Conservation (phyloP, 805 yeast species). For the Candida khao-thaluensis region DNA sequence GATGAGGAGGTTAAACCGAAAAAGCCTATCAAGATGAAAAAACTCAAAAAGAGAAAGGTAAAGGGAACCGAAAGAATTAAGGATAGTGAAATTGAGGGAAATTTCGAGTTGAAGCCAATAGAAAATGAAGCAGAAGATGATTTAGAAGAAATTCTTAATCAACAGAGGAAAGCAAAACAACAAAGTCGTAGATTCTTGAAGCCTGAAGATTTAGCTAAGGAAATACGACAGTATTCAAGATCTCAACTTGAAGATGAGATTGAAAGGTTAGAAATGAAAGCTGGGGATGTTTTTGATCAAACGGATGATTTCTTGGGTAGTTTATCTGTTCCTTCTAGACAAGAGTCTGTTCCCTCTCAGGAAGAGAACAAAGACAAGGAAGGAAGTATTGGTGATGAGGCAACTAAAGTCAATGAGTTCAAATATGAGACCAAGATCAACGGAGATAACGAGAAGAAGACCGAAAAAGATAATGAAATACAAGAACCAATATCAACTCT, state of each 20-base stretch:
- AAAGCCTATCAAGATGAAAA: slow-evolving; percentile 38
- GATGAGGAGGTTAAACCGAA: slow-evolving; percentile 10
- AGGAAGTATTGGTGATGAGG: neutral
- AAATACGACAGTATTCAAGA: slow-evolving; percentile 27
- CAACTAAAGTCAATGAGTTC: neutral
- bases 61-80: slow-evolving; percentile 25
- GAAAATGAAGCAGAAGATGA: slow-evolving; percentile 27
- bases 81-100: slow-evolving; percentile 17
- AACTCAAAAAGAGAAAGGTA: slow-evolving; percentile 40
- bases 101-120: slow-evolving; percentile 27
- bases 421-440: neutral
- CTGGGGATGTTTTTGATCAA: slow-evolving; percentile 35
- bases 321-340: slow-evolving; percentile 10
- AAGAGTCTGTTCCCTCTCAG: neutral
- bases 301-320: slow-evolving; percentile 40
- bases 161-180: slow-evolving; percentile 25
- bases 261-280: slow-evolving; percentile 14
- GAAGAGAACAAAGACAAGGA: slow-evolving; percentile 3
- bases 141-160: slow-evolving; percentile 21
- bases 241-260: slow-evolving; percentile 18
- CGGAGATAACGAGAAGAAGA: neutral
- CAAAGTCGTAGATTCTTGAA: slow-evolving; percentile 26
- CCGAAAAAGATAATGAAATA: neutral
- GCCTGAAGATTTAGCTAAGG: slow-evolving; percentile 38
- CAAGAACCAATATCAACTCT: neutral